A percentile compares a stretch with the other conserved stretches of the same genome.
Evolutionary conservation across 306 rosid species (phyloP).

Genomic region (Potentilla sterilis): DNA sequence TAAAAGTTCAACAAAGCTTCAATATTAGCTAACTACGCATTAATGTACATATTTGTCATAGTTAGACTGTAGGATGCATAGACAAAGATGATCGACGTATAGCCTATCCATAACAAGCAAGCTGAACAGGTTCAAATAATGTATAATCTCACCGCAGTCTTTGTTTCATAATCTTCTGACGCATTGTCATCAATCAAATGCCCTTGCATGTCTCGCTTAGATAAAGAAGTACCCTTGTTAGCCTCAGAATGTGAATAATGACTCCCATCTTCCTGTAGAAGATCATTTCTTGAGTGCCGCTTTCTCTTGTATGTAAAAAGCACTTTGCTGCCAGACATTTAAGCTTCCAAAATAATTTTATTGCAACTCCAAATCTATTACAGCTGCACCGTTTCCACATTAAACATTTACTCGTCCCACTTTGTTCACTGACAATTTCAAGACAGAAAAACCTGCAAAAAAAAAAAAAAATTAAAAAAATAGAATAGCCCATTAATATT

Average conservation of each 20-base stretch:
- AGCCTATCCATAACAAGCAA: neutral
- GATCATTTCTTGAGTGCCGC: constrained; percentile 34
- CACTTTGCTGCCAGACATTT: constrained; percentile 56
- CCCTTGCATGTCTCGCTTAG: constrained; percentile 23
- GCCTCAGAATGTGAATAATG: constrained; percentile 22
- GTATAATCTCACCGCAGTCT: constrained; percentile 36
- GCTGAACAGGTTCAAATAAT: neutral
- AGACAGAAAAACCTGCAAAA: constrained; percentile 1
- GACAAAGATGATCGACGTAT: neutral
- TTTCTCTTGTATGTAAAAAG: constrained; percentile 62
- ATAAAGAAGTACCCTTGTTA: constrained; percentile 19
- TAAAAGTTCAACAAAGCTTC: neutral
- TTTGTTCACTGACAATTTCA: neutral
- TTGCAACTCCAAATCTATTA: constrained; percentile 17
- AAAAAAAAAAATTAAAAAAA: too few species aligned
- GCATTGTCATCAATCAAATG: constrained; percentile 25
- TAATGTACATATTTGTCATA: neutral
- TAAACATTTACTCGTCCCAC: neutral
- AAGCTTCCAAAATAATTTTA: constrained; percentile 25
- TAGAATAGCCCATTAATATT: constrained; percentile 12
- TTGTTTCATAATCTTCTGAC: constrained; percentile 32
- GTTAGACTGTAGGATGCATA: neutral
- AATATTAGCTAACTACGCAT: neutral
- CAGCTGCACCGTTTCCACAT: neutral
- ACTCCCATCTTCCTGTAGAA: constrained; percentile 28